phyloP scores from a whole-genome alignment of 2,329 filamentous ascomycete genomes.

The Cryphonectria carpinicola region DNA sequence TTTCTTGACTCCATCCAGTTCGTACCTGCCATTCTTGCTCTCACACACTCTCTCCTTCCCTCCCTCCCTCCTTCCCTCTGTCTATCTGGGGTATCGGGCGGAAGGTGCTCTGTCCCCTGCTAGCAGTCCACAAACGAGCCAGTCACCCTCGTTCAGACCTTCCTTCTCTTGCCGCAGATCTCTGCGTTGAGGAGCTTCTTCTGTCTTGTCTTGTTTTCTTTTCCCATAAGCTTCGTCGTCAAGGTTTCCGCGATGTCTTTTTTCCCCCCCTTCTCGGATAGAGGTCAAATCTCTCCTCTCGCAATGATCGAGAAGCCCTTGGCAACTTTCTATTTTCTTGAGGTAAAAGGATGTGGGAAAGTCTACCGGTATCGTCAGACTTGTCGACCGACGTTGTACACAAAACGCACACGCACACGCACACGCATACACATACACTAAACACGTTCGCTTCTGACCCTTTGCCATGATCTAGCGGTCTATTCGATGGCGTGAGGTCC shows the following conservation, averaged over 20 bases:
- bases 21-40: background rate
- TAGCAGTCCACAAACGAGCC: background rate
- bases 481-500: background rate
- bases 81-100: background rate
- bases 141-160: background rate
- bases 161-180: background rate
- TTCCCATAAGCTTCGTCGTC: background rate
- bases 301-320: background rate
- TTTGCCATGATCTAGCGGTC: background rate
- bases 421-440: background rate
- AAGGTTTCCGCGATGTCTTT: background rate
- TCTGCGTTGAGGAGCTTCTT: background rate
- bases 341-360: background rate
- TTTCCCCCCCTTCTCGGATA: background rate
- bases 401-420: background rate
- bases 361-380: background rate
- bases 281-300: background rate
- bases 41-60: background rate
- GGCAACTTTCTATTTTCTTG: background rate
- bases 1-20: slow-evolving; percentile 16
- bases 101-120: background rate
- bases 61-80: background rate
- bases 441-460: background rate
- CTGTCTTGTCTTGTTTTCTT: background rate
- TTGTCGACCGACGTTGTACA: background rate